These are phyloP conservation scores for Blattamonas nauphoetae DNA, from an alignment of 78 protist species.

Conservation along the genomic window DNA sequence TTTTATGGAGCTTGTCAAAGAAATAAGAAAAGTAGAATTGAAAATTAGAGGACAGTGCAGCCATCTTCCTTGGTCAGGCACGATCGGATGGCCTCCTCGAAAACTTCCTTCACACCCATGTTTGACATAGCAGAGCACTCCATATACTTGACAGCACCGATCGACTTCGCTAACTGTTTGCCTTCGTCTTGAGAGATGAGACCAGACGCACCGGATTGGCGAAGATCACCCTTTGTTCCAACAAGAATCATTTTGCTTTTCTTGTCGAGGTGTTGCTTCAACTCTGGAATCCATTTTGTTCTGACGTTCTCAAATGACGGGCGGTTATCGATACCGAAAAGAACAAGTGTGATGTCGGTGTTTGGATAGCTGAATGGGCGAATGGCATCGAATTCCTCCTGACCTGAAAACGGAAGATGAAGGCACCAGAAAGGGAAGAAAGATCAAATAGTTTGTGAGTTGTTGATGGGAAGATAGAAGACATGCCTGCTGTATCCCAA, in stretches of 20 bases:
- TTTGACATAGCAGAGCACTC: background rate
- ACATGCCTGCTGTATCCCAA: background rate
- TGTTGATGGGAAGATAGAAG: background rate
- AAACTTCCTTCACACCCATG: background rate
- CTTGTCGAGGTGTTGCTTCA: background rate
- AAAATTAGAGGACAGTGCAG: no score
- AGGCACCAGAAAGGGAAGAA: no score
- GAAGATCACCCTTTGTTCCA: constrained; percentile 19
- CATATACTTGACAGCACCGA: background rate
- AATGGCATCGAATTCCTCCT: background rate
- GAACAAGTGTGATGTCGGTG: background rate
- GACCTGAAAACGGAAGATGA: constrained; percentile 3
- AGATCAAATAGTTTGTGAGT: background rate
- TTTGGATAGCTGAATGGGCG: constrained; percentile 17
- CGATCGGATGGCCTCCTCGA: background rate
- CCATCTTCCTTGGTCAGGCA: no score
- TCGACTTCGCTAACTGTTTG: background rate
- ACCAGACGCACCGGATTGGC: background rate
- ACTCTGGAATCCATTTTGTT: constrained; percentile 20
- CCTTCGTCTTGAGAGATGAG: background rate
- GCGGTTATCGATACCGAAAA: background rate
- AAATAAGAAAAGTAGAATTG: no score
- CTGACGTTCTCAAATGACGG: constrained; percentile 2
- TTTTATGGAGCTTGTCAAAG: no score
- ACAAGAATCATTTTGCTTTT: background rate